Conservation (phyloP, 768 basidiomycete species). For the Tricholoma matsutake region DNA sequence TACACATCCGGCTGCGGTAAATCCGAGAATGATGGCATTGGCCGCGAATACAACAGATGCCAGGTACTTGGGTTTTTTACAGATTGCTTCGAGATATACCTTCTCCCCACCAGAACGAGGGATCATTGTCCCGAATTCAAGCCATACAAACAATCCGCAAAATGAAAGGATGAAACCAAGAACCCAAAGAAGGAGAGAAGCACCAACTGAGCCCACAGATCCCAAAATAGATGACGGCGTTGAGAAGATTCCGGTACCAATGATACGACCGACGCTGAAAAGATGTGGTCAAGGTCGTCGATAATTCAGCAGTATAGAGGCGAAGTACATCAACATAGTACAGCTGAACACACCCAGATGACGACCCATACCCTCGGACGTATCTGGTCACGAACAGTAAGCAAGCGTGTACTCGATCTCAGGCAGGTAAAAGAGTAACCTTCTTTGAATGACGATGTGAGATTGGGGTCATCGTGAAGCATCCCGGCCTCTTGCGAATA, state of each 20-base stretch:
- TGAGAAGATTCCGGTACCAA: neutral
- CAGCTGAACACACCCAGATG: constrained; percentile 56
- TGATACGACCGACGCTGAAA: constrained; percentile 16
- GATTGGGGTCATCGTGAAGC: neutral
- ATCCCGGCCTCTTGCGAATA: neutral
- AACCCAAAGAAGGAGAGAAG: constrained; percentile 37
- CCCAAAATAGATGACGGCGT: neutral
- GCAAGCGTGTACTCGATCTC: neutral
- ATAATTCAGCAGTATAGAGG: neutral
- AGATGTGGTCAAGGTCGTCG: neutral
- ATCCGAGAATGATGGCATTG: constrained; percentile 47
- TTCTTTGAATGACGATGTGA: neutral
- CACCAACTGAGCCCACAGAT: neutral
- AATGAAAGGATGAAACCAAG: constrained; percentile 57
- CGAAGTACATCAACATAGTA: constrained; percentile 47
- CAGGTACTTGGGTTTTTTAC: constrained; percentile 52
- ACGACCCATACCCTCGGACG: constrained; percentile 55
- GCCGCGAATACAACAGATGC: constrained; percentile 53
- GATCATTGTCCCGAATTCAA: constrained; percentile 63
- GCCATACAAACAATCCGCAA: constrained; percentile 60
- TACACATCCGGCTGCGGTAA: neutral
- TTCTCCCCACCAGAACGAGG: constrained; percentile 68
- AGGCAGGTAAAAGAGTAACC: neutral
- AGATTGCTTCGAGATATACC: constrained; percentile 65
- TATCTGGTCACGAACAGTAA: neutral